phyloP scores from a whole-genome alignment of 768 basidiomycete genomes.

The Auriscalpium orientale region DNA sequence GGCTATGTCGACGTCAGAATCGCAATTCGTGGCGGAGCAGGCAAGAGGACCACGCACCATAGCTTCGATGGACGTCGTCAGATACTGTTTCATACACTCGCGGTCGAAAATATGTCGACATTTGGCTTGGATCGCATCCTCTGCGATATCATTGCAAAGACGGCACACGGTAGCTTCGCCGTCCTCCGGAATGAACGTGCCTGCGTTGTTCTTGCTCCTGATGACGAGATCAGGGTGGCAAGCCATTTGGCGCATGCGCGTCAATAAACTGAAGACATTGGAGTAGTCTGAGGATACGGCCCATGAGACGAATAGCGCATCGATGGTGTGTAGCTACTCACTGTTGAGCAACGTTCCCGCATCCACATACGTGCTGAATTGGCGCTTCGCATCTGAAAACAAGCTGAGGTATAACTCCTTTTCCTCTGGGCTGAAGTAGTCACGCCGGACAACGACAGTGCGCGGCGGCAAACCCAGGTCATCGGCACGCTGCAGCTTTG shows the following conservation, averaged over 20 bases:
- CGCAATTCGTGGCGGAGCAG: neutral
- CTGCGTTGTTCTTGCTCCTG: slow-evolving; percentile 72
- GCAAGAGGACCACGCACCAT: slow-evolving; percentile 34
- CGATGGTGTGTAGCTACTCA: slow-evolving; percentile 33
- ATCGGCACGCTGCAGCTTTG: slow-evolving; percentile 90
- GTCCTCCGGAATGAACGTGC: slow-evolving; percentile 51
- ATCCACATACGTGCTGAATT: slow-evolving; percentile 86
- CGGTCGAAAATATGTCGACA: slow-evolving; percentile 95
- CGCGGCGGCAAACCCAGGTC: slow-evolving; percentile 93
- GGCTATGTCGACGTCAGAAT: slow-evolving; percentile 42
- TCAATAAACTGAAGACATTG: slow-evolving; percentile 86
- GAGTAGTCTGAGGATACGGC: slow-evolving; percentile 57
- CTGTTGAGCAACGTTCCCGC: slow-evolving; percentile 90
- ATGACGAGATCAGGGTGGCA: slow-evolving; percentile 93
- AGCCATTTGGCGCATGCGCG: slow-evolving; percentile 93
- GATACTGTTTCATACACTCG: slow-evolving; percentile 91
- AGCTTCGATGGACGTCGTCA: slow-evolving; percentile 64
- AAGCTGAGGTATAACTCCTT: slow-evolving; percentile 90
- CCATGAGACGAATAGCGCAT: neutral
- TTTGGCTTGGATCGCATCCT: slow-evolving; percentile 91
- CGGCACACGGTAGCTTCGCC: slow-evolving; percentile 82
- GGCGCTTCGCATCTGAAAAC: slow-evolving; percentile 87
- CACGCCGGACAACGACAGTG: slow-evolving; percentile 78
- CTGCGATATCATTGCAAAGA: slow-evolving; percentile 93
- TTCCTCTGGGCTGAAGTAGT: slow-evolving; percentile 95